These are phyloP conservation scores for Gossypium davidsonii DNA, from an alignment of 441 rosid genomes.

Conservation along the genomic window DNA sequence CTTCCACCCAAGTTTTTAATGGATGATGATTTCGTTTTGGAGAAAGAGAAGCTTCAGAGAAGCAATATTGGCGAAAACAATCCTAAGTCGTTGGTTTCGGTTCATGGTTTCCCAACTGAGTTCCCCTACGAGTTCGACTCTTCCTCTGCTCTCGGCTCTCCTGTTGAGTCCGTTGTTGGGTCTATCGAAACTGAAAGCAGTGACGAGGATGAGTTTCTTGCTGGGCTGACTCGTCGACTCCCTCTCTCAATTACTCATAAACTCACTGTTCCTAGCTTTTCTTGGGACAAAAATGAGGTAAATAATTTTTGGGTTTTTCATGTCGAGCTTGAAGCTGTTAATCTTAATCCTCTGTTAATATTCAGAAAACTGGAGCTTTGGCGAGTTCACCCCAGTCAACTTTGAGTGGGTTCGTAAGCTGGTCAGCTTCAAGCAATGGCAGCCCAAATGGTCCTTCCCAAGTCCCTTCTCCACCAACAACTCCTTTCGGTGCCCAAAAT, in stretches of 20 bases:
- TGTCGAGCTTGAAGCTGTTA: background rate
- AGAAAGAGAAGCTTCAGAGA: constrained; percentile 9
- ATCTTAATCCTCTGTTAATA: background rate
- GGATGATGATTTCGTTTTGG: constrained; percentile 16
- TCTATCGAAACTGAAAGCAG: constrained; percentile 54
- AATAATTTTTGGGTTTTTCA: background rate
- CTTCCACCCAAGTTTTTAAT: constrained; percentile 27
- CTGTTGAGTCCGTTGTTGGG: constrained; percentile 41
- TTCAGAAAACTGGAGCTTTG: constrained; percentile 30
- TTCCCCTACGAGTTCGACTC: constrained; percentile 65
- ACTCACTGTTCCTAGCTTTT: constrained; percentile 24
- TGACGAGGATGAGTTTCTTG: constrained; percentile 72
- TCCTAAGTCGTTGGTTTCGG: constrained; percentile 21
- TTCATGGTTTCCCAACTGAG: constrained; percentile 52
- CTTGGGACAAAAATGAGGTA: constrained; percentile 39
- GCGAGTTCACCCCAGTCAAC: constrained; percentile 73
- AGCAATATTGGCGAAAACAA: background rate
- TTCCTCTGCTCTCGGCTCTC: constrained; percentile 39
- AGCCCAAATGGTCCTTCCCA: constrained; percentile 58
- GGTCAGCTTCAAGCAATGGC: constrained; percentile 49
- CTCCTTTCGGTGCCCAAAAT: constrained; percentile 38
- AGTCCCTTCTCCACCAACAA: constrained; percentile 57
- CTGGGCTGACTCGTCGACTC: constrained; percentile 66
- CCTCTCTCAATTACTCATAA: constrained; percentile 47
- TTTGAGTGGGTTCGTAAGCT: constrained; percentile 51